Conservation (phyloP, 2,329 filamentous ascomycete genomes). For the Colletotrichum sublineola region DNA sequence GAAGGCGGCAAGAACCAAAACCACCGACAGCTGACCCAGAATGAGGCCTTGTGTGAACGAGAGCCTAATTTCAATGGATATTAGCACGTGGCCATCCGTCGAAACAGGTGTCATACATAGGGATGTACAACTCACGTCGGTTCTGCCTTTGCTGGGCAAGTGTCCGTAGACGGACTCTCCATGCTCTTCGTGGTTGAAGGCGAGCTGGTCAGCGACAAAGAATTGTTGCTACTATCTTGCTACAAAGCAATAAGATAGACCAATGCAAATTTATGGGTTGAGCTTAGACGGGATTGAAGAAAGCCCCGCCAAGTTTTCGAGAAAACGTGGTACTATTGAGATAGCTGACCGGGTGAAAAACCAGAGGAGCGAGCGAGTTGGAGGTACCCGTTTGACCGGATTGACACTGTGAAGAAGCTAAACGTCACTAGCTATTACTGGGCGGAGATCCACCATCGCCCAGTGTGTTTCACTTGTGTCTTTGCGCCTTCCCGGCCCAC, state of each 20-base stretch:
- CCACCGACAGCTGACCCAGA: conserved; percentile 91
- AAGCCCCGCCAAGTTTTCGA: neutral
- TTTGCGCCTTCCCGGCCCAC: neutral
- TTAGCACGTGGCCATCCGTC: neutral
- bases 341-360: neutral
- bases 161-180: conserved; percentile 44
- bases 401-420: conserved; percentile 15
- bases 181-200: conserved; percentile 14
- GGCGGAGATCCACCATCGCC: neutral
- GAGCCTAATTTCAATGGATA: conserved; percentile 63
- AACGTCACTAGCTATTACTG: neutral
- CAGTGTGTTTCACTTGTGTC: conserved; percentile 1
- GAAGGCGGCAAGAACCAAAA: conserved; percentile 91
- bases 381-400: neutral
- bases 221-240: too few relatives aligned
- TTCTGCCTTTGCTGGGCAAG: conserved; percentile 51
- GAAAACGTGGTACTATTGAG: neutral
- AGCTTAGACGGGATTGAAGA: neutral
- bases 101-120: neutral
- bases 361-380: too few relatives aligned
- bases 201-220: neutral
- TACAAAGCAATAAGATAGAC: neutral
- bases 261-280: neutral
- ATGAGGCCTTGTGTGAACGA: conserved; percentile 96
- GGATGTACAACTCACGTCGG: conserved; percentile 34